A percentile compares a stretch with the other conserved stretches of the same genome.
Evolutionary conservation across 164 flowering plant species (phyloP).

Genomic region (Cinnamomum micranthum): DNA sequence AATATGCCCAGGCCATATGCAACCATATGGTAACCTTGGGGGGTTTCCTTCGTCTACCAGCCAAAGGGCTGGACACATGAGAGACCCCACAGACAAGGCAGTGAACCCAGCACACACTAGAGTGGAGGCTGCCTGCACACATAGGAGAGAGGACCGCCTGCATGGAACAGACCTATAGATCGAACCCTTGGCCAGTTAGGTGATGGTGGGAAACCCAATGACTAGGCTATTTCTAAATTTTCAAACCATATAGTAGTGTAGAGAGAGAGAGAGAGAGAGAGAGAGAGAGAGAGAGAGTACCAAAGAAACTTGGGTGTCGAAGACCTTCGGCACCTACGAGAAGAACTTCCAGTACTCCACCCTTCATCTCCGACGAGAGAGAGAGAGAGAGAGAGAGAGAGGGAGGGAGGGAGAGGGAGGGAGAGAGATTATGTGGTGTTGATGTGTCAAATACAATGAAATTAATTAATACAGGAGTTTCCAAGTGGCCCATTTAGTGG

Average conservation of each 20-base stretch:
- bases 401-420: not conserved
- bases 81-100: no score
- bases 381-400: not conserved
- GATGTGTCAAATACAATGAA: not conserved
- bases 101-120: no score
- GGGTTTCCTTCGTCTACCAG: no score
- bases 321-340: slow-evolving; percentile 73
- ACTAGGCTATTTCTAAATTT: no score
- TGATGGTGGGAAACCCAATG: no score
- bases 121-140: no score
- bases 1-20: no score
- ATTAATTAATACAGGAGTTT: not conserved
- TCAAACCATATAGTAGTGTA: not conserved
- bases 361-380: slow-evolving; percentile 28
- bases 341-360: slow-evolving; percentile 70
- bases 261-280: not conserved
- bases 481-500: not conserved
- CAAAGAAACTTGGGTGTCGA: slow-evolving; percentile 42
- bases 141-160: no score
- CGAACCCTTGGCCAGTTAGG: no score
- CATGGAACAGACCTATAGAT: no score
- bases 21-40: no score
- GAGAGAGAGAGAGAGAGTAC: slow-evolving; percentile 27
- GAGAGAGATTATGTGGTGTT: not conserved
- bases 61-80: no score